Conservation (phyloP, 106 monocot species). For the Agapanthus africanus region DNA sequence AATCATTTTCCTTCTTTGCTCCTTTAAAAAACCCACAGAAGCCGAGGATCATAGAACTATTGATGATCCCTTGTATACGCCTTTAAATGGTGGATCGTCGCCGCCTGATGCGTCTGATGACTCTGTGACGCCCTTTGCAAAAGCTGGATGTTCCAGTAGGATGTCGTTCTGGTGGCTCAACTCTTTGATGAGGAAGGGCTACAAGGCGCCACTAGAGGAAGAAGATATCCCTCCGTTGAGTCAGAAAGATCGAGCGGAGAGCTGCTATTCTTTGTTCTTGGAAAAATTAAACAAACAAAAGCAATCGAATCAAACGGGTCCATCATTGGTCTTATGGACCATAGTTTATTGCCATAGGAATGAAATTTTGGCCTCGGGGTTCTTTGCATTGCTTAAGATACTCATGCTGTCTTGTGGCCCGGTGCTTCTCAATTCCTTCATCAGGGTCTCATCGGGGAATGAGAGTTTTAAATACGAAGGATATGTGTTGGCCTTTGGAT, state of each 20-base stretch:
- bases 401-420: constrained; percentile 62
- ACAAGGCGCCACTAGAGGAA: constrained; percentile 60
- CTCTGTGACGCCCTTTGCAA: constrained; percentile 39
- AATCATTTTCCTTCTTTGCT: no score
- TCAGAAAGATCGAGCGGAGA: constrained; percentile 41
- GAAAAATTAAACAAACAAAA: constrained; percentile 19
- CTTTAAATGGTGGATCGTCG: background rate
- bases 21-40: background rate
- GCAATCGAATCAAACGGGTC: background rate
- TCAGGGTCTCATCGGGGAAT: constrained; percentile 45
- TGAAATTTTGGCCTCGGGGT: constrained; percentile 52
- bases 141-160: constrained; percentile 56
- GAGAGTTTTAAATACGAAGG: constrained; percentile 51
- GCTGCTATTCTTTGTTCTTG: constrained; percentile 39
- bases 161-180: constrained; percentile 96
- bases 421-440: constrained; percentile 70
- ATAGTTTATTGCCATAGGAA: constrained; percentile 52
- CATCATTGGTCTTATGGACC: constrained; percentile 13
- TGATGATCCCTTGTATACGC: background rate
- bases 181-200: constrained; percentile 82
- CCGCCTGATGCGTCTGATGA: background rate
- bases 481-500: constrained; percentile 41
- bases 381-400: constrained; percentile 75
- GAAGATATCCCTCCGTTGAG: constrained; percentile 59
- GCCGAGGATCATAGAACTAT: background rate